phyloP scores from a whole-genome alignment of 2,329 filamentous ascomycete genomes.

The Rhynchosporium secalis region DNA sequence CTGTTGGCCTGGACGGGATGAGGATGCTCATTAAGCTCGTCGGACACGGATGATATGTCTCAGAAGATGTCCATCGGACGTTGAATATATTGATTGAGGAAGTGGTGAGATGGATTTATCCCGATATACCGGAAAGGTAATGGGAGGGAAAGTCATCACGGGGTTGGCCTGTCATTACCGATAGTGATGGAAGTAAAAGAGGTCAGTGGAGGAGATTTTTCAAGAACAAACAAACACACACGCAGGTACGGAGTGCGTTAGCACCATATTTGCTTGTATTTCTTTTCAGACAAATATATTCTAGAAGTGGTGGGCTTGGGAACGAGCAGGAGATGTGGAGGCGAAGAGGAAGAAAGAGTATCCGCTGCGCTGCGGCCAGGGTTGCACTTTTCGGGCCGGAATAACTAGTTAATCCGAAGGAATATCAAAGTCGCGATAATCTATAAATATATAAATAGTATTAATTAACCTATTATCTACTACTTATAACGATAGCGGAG shows the following conservation, averaged over 20 bases:
- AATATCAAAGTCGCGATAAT: no score
- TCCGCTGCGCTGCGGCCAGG: no score
- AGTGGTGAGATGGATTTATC: not conserved
- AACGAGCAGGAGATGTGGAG: not conserved
- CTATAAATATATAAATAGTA: no score
- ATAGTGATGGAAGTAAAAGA: not conserved
- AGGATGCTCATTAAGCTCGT: slow-evolving; percentile 35
- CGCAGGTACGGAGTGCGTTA: slow-evolving; percentile 6
- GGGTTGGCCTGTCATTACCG: slow-evolving; percentile 8
- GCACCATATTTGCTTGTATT: no score
- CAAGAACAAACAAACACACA: not conserved
- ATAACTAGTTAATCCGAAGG: no score
- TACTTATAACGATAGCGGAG: not conserved
- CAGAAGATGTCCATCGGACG: not conserved
- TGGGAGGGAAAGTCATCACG: not conserved
- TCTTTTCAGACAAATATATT: not conserved
- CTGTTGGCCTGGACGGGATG: slow-evolving; percentile 39
- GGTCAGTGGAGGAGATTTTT: no score
- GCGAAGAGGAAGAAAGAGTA: not conserved
- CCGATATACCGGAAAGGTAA: no score
- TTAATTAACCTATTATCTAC: no score
- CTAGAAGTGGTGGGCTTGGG: slow-evolving; percentile 7
- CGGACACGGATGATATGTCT: not conserved
- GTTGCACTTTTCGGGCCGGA: no score
- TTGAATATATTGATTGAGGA: not conserved